A percentile compares a stretch with the other conserved stretches of the same genome.
These are phyloP conservation scores for Talaromyces marneffei DNA, from an alignment of 2,329 filamentous ascomycete genomes.

Conservation along the genomic window DNA sequence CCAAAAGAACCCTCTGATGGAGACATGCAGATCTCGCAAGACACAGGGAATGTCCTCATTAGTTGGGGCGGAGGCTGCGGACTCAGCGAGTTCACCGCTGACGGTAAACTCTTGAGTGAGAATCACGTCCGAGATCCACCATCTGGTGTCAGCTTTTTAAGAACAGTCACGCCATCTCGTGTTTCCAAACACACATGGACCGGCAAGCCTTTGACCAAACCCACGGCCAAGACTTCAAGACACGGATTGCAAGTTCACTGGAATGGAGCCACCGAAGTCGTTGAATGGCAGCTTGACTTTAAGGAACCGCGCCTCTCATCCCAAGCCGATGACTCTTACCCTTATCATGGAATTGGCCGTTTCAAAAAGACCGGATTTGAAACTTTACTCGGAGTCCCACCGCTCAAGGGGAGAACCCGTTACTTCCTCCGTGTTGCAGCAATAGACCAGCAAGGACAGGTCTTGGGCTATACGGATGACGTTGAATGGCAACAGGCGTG, in stretches of 20 bases:
- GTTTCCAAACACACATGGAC: constrained; percentile 51
- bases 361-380: constrained; percentile 28
- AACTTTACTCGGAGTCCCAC: constrained; percentile 23
- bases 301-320: constrained; percentile 11
- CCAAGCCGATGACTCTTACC: neutral
- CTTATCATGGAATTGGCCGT: constrained; percentile 7
- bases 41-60: constrained; percentile 43
- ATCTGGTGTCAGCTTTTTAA: constrained; percentile 37
- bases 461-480: neutral
- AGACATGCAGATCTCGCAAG: constrained; percentile 36
- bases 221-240: constrained; percentile 22
- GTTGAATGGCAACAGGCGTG: constrained; percentile 4
- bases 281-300: constrained; percentile 23
- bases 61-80: constrained; percentile 48
- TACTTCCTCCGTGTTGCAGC: constrained; percentile 20
- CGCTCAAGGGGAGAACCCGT: constrained; percentile 8
- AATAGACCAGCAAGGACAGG: constrained; percentile 15
- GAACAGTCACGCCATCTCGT: constrained; percentile 49
- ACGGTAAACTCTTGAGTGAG: constrained; percentile 51
- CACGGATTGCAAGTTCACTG: constrained; percentile 38
- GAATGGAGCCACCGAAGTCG: constrained; percentile 44
- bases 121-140: neutral
- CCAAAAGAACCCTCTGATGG: constrained; percentile 20
- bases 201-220: constrained; percentile 40
- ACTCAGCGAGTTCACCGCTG: constrained; percentile 45